Base-by-base conservation (phyloP, 2,329 filamentous ascomycete genomes). In the Pestalotiopsis sp. region DNA sequence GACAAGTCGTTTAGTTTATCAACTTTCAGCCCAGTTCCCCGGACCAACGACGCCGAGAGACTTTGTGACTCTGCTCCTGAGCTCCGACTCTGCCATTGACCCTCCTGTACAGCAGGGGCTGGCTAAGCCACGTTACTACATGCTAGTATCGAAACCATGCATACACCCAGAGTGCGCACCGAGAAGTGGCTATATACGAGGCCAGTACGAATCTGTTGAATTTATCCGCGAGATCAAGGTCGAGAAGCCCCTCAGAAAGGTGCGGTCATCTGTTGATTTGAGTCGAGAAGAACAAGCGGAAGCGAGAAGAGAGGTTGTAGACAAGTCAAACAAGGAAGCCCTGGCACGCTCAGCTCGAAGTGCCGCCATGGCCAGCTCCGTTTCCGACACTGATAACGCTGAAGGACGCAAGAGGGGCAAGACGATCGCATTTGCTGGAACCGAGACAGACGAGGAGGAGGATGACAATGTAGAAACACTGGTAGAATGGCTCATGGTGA, bases 401-500 rank as follows among this genome's bases (percentile, higher is more conserved):
- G 81, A 75, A 77, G 81, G 38, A 78, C 81, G 72, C 81, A 72
- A 69, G 56, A 70, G 71, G 64, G 72, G 72, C n/a, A 73, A 66
- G 66, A 75, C 75, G 9, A 72, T 76, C 38, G 67, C 72, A 3
- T 63, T 69, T 57, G 73, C 69, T 70, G 79, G 81, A 52, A 74
- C 80, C 12, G 80, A 70, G 3, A 71, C 66, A 3, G 68, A 68
- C 2, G 70, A 68, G 1, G 72, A 71, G 2, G 72, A 75, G 2
- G 75, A 75, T 13, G 76, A 80, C 11, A 76, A 81, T 4, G 77
- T 73, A 1, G 77, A 82, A n/a, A 83, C 80, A 36, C 80, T 83
- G 31, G 78, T 97, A 1, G 94, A 97, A 79, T 97, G 94, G 94
- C 88, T 96, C 70, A 97, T 97, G 94, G 89, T 97, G 20, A 97